These are phyloP conservation scores for Metarhizium sp. DNA, from an alignment of 2,329 filamentous ascomycete species.

Conservation along the genomic window DNA sequence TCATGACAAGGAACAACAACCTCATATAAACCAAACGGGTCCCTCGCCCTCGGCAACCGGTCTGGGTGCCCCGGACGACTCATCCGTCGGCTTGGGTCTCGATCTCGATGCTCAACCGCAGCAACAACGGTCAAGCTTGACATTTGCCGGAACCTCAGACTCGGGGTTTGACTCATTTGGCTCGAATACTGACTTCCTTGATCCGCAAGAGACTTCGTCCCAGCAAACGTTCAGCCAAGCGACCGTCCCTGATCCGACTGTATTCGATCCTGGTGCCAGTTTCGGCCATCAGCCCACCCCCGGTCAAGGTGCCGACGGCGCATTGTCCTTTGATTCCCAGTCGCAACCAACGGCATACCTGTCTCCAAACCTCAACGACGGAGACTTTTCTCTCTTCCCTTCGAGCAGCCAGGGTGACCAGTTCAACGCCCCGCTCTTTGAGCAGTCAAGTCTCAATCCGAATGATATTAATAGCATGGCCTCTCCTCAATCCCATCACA, in stretches of 20 bases:
- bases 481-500: conserved; percentile 45
- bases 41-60: conserved; percentile 55
- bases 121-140: conserved; percentile 26
- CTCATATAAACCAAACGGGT: conserved; percentile 56
- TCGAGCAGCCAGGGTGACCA: conserved; percentile 43
- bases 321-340: conserved; percentile 32
- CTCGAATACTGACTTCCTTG: conserved; percentile 39
- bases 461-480: conserved; percentile 44
- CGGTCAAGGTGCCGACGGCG: conserved; percentile 23
- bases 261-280: conserved; percentile 32
- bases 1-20: conserved; percentile 38
- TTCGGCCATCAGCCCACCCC: conserved; percentile 33
- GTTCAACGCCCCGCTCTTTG: conserved; percentile 54
- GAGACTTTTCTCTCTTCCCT: conserved; percentile 59
- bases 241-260: conserved; percentile 25
- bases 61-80: conserved; percentile 33
- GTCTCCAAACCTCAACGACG: conserved; percentile 39
- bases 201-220: conserved; percentile 33
- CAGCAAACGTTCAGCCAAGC: conserved; percentile 17
- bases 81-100: conserved; percentile 45
- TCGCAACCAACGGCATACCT: conserved; percentile 33
- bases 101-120: conserved; percentile 40
- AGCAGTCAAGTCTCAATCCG: conserved; percentile 32
- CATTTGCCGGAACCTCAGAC: conserved; percentile 16
- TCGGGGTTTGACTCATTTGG: conserved; percentile 35